phyloP scores from a whole-genome alignment of 2,329 filamentous ascomycete genomes.

The Cercospora sp. region DNA sequence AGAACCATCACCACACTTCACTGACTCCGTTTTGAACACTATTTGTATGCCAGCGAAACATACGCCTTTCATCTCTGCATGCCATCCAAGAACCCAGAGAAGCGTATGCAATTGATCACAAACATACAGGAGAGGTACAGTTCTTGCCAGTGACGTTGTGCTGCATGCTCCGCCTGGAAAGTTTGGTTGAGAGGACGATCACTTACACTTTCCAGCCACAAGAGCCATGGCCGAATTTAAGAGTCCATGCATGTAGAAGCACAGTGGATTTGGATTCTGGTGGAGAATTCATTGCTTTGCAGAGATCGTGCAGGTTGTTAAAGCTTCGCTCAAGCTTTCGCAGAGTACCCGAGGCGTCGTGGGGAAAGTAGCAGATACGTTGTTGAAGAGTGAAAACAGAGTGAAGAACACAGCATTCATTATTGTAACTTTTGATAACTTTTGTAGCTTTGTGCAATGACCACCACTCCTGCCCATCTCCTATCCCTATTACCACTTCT shows the following conservation, averaged over 20 bases:
- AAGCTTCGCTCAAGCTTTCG: neutral
- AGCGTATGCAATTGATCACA: neutral
- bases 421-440: neutral
- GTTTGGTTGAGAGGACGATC: neutral
- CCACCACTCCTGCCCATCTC: neutral
- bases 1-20: neutral
- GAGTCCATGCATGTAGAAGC: neutral
- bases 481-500: neutral
- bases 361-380: neutral
- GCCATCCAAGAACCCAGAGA: neutral
- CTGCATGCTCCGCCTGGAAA: neutral
- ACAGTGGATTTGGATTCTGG: neutral
- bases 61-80: neutral
- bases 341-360: too few species aligned
- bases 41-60: neutral
- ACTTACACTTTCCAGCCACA: neutral
- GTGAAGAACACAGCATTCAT: neutral
- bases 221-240: neutral
- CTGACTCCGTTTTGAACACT: neutral
- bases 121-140: neutral
- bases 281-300: neutral
- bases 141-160: neutral
- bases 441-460: neutral
- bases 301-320: neutral
- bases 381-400: neutral